These are phyloP conservation scores for Letharia lupina DNA, from an alignment of 495 filamentous ascomycete species.

Conservation along the genomic window DNA sequence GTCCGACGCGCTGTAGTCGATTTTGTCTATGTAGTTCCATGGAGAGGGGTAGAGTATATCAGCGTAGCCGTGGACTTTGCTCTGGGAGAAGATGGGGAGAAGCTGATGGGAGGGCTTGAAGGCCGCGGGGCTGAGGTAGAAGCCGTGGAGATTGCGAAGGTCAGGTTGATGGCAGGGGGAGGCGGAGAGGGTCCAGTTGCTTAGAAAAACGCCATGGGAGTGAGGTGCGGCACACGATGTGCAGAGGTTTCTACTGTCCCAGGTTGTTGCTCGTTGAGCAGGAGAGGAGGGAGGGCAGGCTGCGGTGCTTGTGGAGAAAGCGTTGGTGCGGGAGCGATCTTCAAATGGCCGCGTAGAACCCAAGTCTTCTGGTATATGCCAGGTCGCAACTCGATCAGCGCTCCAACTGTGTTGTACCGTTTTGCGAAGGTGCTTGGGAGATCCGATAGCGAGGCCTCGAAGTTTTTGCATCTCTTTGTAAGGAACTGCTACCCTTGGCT, in stretches of 20 bases:
- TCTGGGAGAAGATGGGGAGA: slow-evolving; percentile 66
- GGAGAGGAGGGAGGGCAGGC: slow-evolving; percentile 52
- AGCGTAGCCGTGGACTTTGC: slow-evolving; percentile 51
- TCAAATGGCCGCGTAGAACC: slow-evolving; percentile 43
- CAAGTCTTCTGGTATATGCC: slow-evolving; percentile 38
- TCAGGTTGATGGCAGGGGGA: slow-evolving; percentile 76
- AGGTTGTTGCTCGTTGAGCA: slow-evolving; percentile 44
- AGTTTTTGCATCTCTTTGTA: slow-evolving; percentile 47
- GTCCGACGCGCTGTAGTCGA: slow-evolving; percentile 33
- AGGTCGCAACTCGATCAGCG: slow-evolving; percentile 31
- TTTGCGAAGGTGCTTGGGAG: slow-evolving; percentile 24
- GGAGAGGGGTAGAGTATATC: slow-evolving; percentile 42
- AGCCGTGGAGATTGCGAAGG: slow-evolving; percentile 61
- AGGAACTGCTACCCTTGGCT: slow-evolving; percentile 66
- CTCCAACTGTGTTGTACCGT: slow-evolving; percentile 32
- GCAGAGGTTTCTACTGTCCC: slow-evolving; percentile 51
- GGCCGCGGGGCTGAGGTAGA: slow-evolving; percentile 56
- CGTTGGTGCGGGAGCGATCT: slow-evolving; percentile 36
- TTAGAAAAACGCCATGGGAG: slow-evolving; percentile 56
- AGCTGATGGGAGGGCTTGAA: slow-evolving; percentile 54
- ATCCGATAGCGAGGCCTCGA: slow-evolving; percentile 31
- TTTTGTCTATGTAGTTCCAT: slow-evolving; percentile 45
- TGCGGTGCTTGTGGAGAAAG: slow-evolving; percentile 40
- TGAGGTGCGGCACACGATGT: slow-evolving; percentile 55
- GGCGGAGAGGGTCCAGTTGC: slow-evolving; percentile 54